These are phyloP conservation scores for Botrytis pseudocinerea DNA, from an alignment of 2,329 filamentous ascomycete species.

Conservation along the genomic window DNA sequence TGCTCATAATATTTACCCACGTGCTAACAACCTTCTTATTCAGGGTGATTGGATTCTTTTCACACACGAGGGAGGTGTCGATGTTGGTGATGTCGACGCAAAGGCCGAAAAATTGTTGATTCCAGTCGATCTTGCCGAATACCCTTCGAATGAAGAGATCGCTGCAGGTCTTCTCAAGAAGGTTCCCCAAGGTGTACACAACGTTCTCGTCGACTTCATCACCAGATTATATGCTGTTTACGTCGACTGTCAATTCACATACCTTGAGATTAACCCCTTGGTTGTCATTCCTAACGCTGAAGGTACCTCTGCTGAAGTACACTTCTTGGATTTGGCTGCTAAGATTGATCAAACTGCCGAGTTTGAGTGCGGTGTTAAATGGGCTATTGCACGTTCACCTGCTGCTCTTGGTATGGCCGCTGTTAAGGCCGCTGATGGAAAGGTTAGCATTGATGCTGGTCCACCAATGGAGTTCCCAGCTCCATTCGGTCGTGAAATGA, in stretches of 20 bases:
- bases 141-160: slow-evolving; percentile 94
- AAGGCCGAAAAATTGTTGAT: slow-evolving; percentile 99
- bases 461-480: slow-evolving; percentile 99
- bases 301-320: slow-evolving; percentile 86
- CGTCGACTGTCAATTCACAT: slow-evolving; percentile 99
- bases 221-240: slow-evolving; percentile 97
- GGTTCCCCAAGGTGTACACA: slow-evolving; percentile 93
- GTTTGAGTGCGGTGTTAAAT: slow-evolving; percentile 99
- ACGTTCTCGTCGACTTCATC: slow-evolving; percentile 99
- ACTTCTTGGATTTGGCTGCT: slow-evolving; percentile 98
- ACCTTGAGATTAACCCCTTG: slow-evolving; percentile 99
- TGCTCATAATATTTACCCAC: background rate
- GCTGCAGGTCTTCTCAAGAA: slow-evolving; percentile 83
- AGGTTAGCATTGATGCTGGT: slow-evolving; percentile 92
- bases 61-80: slow-evolving; percentile 98
- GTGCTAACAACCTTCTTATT: slow-evolving; percentile 32
- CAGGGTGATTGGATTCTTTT: slow-evolving; percentile 99
- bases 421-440: slow-evolving; percentile 62
- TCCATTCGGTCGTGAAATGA: slow-evolving; percentile 96
- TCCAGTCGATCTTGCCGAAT: slow-evolving; percentile 90
- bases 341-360: slow-evolving; percentile 99
- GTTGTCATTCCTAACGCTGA: slow-evolving; percentile 95
- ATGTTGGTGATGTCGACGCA: slow-evolving; percentile 97
- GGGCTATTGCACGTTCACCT: slow-evolving; percentile 92
- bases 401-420: slow-evolving; percentile 81